These are phyloP conservation scores for Blastobotrys arbuscula DNA, from an alignment of 1,139 yeast genomes.

Conservation along the genomic window DNA sequence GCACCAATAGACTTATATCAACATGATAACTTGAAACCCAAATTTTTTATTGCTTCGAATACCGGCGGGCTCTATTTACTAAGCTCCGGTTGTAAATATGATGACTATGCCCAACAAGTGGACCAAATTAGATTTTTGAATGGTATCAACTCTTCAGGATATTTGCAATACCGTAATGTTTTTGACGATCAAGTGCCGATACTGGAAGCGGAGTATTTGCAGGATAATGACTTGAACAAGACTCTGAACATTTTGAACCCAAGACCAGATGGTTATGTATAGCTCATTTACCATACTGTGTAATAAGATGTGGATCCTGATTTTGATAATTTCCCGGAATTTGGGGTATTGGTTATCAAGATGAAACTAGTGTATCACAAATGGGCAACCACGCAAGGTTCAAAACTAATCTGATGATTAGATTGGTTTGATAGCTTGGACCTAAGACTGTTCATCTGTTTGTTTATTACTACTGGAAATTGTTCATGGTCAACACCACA, in stretches of 20 bases:
- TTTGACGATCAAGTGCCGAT: background rate
- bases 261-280: background rate
- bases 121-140: background rate
- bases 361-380: too few relatives aligned
- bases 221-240: background rate
- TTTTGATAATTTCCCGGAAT: background rate
- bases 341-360: background rate
- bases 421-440: too few relatives aligned
- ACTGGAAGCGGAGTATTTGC: background rate
- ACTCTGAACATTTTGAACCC: background rate
- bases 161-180: background rate
- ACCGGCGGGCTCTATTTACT: constrained; percentile 2
- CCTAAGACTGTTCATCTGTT: too few relatives aligned
- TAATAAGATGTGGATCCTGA: too few relatives aligned
- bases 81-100: background rate
- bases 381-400: too few relatives aligned
- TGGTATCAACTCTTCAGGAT: background rate
- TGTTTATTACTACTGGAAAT: too few relatives aligned
- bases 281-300: too few relatives aligned
- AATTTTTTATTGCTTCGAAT: background rate
- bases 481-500: too few relatives aligned
- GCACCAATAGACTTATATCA: background rate
- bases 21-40: background rate
- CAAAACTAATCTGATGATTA: too few relatives aligned
- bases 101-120: background rate